Conservation (phyloP, 192 early-diverging fungal genomes). For the Gryganskiella cystojenkinii region DNA sequence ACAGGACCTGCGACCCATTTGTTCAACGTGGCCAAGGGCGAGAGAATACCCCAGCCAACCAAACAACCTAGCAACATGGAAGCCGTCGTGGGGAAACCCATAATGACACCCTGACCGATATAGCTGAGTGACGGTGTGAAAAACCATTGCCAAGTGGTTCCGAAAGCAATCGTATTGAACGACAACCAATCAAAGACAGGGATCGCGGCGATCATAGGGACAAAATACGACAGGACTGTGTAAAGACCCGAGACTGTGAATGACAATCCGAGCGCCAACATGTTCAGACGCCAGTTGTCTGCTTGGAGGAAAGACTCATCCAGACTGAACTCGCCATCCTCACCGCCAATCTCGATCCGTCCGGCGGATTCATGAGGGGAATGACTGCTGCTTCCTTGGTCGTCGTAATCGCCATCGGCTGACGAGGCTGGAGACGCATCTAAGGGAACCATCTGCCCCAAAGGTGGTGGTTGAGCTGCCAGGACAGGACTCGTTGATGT, state of each 20-base stretch:
- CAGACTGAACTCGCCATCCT: slow-evolving; percentile 49
- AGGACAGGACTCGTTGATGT: slow-evolving; percentile 10
- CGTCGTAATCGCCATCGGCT: not conserved
- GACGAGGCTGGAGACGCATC: slow-evolving; percentile 14
- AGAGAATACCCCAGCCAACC: slow-evolving; percentile 81
- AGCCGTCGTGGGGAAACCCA: slow-evolving; percentile 80
- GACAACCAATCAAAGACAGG: slow-evolving; percentile 68
- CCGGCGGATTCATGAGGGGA: not conserved
- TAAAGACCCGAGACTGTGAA: slow-evolving; percentile 73
- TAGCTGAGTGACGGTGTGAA: slow-evolving; percentile 80
- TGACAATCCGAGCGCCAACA: slow-evolving; percentile 60
- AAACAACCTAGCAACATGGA: slow-evolving; percentile 78
- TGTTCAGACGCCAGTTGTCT: slow-evolving; percentile 71
- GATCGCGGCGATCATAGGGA: slow-evolving; percentile 64
- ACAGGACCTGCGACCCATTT: slow-evolving; percentile 81
- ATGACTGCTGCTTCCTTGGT: not conserved
- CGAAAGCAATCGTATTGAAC: slow-evolving; percentile 61
- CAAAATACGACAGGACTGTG: slow-evolving; percentile 71
- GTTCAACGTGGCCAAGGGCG: slow-evolving; percentile 71
- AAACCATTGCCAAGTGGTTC: slow-evolving; percentile 72
- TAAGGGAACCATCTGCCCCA: slow-evolving; percentile 32
- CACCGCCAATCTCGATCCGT: slow-evolving; percentile 28
- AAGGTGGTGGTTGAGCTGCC: slow-evolving; percentile 1
- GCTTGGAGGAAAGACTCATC: slow-evolving; percentile 53
- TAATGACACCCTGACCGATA: slow-evolving; percentile 83